Base-by-base conservation (phyloP, 2,329 filamentous ascomycete species). In the Pyricularia sp. region DNA sequence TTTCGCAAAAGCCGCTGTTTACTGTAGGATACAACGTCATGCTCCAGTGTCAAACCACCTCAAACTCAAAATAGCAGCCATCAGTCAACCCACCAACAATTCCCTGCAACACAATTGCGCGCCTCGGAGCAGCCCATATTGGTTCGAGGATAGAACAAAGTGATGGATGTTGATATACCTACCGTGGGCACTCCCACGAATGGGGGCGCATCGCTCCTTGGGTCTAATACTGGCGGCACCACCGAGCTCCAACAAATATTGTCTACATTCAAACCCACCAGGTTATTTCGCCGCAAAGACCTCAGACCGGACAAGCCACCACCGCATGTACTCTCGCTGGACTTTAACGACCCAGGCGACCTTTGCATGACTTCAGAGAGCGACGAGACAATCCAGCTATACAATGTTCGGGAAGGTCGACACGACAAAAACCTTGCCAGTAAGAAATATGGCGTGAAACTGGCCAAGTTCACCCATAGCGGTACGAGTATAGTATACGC, bases 271-370 rank as follows among this genome's bases (percentile, higher is more conserved):
- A 86, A 92, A 67, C 92, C 94, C 9, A 90, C 90, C 65, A 93
- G 93, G 84, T 84, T 89, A 23, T 90, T 91, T 73, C 83, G 82
- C 64, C 84, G 87, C 70, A 83, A 88, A 61, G 84, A 86, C 70
- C 73, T 82, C 59, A 86, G 85, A 73, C 50, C 66, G 14, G 84
- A 85, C 69, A 80, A 81, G 69, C 79, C 83, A 11, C 81, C 84
- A 67, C 87, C 89, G 4, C 85, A 89, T 72, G 88, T 97, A 70
- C 91, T 95, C 10, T 98, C 94, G 1, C 87, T 99, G 74, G 94
- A 99, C 81, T 99, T 97, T 77, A 94, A 98, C 79, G 94, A 98
- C 81, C 91, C 92, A 63, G 95, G 95, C 78, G 93, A 97, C 78
- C 91, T 94, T 66, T 86, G 96, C 70, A 93, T 99, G 79, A 92